These are phyloP conservation scores for Gnomoniopsis sp. DNA, from an alignment of 2,329 filamentous ascomycete genomes.

Conservation along the genomic window DNA sequence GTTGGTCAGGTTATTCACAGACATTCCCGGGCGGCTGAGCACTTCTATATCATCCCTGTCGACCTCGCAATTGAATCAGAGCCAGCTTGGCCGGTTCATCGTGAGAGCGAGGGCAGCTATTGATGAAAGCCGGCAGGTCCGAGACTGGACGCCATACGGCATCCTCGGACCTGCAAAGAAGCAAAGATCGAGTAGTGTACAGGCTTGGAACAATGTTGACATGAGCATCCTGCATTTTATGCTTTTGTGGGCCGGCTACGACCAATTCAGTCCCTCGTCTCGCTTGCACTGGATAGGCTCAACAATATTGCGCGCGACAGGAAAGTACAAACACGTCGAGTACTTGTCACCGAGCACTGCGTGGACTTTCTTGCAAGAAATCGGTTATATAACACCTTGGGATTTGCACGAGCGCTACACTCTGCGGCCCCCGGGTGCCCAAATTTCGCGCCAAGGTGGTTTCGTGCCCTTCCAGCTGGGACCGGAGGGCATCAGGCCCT, in stretches of 20 bases:
- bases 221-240: slow-evolving; percentile 63
- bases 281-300: slow-evolving; percentile 60
- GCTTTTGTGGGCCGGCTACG: slow-evolving; percentile 62
- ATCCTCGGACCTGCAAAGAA: slow-evolving; percentile 38
- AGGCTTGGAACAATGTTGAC: slow-evolving; percentile 46
- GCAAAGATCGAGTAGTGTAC: slow-evolving; percentile 6
- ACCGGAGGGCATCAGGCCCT: slow-evolving; percentile 15
- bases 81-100: slow-evolving; percentile 42
- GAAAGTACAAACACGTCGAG: slow-evolving; percentile 53
- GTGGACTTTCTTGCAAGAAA: slow-evolving; percentile 71
- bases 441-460: slow-evolving; percentile 39
- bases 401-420: slow-evolving; percentile 65
- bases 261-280: slow-evolving; percentile 49
- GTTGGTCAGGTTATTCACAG: slow-evolving; percentile 52
- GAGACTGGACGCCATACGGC: slow-evolving; percentile 49
- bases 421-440: slow-evolving; percentile 48
- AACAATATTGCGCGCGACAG: slow-evolving; percentile 58
- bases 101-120: slow-evolving; percentile 47
- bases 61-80: slow-evolving; percentile 19
- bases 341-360: slow-evolving; percentile 44
- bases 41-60: slow-evolving; percentile 22
- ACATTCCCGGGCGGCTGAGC: slow-evolving; percentile 27
- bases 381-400: slow-evolving; percentile 68
- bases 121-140: slow-evolving; percentile 45
- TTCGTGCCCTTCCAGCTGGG: slow-evolving; percentile 33